These are phyloP conservation scores for Tulasnella sp. DNA, from an alignment of 768 basidiomycete genomes.

Conservation along the genomic window DNA sequence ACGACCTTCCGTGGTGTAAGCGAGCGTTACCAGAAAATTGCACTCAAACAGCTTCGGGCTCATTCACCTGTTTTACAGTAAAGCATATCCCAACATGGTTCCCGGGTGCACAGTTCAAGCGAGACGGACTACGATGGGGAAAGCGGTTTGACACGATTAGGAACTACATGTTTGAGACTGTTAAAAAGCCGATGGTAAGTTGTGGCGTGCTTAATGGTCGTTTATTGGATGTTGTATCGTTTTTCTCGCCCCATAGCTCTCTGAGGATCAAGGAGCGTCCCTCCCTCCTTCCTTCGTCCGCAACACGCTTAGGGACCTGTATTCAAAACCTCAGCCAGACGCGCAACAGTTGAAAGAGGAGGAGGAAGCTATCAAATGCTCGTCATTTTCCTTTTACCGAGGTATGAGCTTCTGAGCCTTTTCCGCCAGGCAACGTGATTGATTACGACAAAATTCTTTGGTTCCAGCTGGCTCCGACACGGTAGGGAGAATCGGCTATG, in stretches of 20 bases:
- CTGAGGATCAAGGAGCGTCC: neutral
- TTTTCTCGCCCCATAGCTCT: neutral
- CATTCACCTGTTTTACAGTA: neutral
- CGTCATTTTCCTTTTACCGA: neutral
- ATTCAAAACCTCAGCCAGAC: neutral
- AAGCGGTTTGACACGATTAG: neutral
- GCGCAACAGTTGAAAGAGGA: neutral
- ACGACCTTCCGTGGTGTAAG: slow-evolving; percentile 31
- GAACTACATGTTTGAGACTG: neutral
- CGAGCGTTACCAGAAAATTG: no score
- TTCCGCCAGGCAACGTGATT: neutral
- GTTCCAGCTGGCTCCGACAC: neutral
- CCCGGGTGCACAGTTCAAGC: slow-evolving; percentile 33
- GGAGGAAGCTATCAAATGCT: neutral
- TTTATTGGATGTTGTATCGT: neutral
- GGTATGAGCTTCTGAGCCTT: neutral
- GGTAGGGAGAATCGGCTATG: neutral
- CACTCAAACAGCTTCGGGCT: neutral
- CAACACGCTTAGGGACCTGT: slow-evolving; percentile 10
- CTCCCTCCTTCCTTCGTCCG: slow-evolving; percentile 7
- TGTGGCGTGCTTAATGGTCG: no score
- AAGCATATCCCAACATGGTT: slow-evolving; percentile 34
- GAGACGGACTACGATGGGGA: slow-evolving; percentile 6
- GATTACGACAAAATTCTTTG: no score
- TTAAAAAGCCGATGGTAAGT: neutral